A percentile compares a stretch with the other conserved stretches of the same genome.
Conservation (phyloP, 1,139 yeast species). For the Candida tetrigidarum region DNA sequence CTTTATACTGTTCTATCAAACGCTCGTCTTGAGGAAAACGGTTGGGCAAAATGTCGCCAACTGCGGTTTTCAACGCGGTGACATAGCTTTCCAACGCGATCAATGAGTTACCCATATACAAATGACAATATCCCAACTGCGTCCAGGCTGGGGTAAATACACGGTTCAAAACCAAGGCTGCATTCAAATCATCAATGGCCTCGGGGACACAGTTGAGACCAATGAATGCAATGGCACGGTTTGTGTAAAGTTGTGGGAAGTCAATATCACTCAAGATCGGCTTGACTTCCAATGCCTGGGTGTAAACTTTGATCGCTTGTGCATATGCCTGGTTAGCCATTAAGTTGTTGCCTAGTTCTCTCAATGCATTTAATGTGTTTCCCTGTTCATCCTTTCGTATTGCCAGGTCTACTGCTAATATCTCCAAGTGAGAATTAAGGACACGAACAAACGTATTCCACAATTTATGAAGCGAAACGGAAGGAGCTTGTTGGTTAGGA, state of each 20-base stretch:
- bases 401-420: background rate
- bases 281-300: conserved; percentile 37
- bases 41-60: conserved; percentile 38
- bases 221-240: conserved; percentile 48
- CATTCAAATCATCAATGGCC: conserved; percentile 42
- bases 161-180: conserved; percentile 35
- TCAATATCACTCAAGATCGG: conserved; percentile 20
- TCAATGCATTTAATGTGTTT: conserved; percentile 23
- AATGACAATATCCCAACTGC: conserved; percentile 49
- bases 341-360: conserved; percentile 49
- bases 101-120: conserved; percentile 45
- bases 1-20: conserved; percentile 24
- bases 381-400: background rate
- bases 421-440: conserved; percentile 8
- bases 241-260: conserved; percentile 41
- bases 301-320: conserved; percentile 46
- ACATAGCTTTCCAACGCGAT: conserved; percentile 39
- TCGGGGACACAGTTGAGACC: conserved; percentile 49
- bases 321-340: conserved; percentile 43
- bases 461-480: conserved; percentile 5
- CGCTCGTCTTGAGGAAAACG: conserved; percentile 23
- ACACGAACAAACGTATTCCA: conserved; percentile 2
- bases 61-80: conserved; percentile 33
- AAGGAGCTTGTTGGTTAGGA: background rate
- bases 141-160: conserved; percentile 50